phyloP scores from a whole-genome alignment of 495 filamentous ascomycete genomes.

The Daldinia grandis region DNA sequence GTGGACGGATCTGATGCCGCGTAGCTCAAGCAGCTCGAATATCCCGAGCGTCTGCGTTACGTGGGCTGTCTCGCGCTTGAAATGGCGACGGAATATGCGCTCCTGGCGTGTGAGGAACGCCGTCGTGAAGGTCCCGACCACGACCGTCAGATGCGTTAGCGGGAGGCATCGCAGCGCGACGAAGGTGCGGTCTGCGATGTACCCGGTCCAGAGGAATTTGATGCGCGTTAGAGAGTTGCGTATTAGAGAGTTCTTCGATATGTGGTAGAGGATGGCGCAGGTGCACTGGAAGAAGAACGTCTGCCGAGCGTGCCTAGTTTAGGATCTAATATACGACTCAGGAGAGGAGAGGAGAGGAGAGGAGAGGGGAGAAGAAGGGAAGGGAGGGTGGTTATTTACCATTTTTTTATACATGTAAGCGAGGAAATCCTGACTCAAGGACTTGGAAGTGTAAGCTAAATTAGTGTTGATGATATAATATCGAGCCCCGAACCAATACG shows the following conservation, averaged over 20 bases:
- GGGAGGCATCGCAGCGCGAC: neutral
- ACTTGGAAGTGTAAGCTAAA: neutral
- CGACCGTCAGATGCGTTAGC: neutral
- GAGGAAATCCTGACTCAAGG: neutral
- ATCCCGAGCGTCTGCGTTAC: neutral
- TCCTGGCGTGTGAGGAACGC: neutral
- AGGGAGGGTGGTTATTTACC: neutral
- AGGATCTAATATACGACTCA: neutral
- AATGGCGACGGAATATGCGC: neutral
- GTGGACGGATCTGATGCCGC: neutral
- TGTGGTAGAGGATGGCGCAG: neutral
- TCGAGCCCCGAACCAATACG: neutral
- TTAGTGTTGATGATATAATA: neutral
- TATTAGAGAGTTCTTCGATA: neutral
- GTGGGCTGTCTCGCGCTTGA: neutral
- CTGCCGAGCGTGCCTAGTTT: neutral
- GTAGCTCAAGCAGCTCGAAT: neutral
- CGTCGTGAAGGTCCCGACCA: neutral
- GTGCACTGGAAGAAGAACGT: neutral
- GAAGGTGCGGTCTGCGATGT: neutral
- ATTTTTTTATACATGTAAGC: neutral
- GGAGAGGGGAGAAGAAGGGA: too few relatives aligned
- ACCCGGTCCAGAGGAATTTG: neutral
- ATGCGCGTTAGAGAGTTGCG: too few relatives aligned
- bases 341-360: too few relatives aligned